These are phyloP conservation scores for Buddleja alternifolia DNA, from an alignment of 257 asterid species.

Conservation along the genomic window DNA sequence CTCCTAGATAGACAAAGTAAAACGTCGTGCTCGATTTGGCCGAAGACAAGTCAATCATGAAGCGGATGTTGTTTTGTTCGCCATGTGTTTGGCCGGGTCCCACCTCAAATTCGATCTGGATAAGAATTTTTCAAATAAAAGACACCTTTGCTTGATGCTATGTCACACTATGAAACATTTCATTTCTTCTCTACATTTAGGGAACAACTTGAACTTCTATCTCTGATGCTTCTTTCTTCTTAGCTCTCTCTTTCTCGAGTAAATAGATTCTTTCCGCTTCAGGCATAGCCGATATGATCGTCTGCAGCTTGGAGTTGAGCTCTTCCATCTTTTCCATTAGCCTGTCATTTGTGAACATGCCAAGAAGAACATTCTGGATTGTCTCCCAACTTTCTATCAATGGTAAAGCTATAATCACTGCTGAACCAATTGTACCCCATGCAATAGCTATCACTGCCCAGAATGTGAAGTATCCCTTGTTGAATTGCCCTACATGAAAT, in stretches of 20 bases:
- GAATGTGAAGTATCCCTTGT: slow-evolving; percentile 80
- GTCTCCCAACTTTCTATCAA: slow-evolving; percentile 80
- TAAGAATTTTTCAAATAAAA: no score
- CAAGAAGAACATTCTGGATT: slow-evolving; percentile 57
- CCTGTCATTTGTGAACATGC: slow-evolving; percentile 87
- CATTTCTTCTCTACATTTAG: not conserved
- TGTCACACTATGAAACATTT: not conserved
- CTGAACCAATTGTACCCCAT: slow-evolving; percentile 89
- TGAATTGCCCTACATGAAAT: slow-evolving; percentile 81
- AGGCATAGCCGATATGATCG: slow-evolving; percentile 64
- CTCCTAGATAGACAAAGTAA: no score
- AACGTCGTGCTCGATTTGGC: no score
- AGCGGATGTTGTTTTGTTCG: no score
- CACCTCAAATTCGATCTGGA: no score
- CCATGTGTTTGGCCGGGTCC: no score
- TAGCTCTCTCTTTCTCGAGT: slow-evolving; percentile 62
- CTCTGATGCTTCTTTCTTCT: slow-evolving; percentile 59
- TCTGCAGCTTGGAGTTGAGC: slow-evolving; percentile 60
- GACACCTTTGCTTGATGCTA: not conserved
- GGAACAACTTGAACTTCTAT: slow-evolving; percentile 38
- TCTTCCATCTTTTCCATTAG: slow-evolving; percentile 82
- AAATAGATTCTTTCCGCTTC: slow-evolving; percentile 74
- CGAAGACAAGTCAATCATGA: no score
- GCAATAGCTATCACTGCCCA: slow-evolving; percentile 88
- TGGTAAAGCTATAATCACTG: slow-evolving; percentile 76